These are phyloP conservation scores for Aureobasidium sp. DNA, from an alignment of 2,329 filamentous ascomycete species.

Conservation along the genomic window DNA sequence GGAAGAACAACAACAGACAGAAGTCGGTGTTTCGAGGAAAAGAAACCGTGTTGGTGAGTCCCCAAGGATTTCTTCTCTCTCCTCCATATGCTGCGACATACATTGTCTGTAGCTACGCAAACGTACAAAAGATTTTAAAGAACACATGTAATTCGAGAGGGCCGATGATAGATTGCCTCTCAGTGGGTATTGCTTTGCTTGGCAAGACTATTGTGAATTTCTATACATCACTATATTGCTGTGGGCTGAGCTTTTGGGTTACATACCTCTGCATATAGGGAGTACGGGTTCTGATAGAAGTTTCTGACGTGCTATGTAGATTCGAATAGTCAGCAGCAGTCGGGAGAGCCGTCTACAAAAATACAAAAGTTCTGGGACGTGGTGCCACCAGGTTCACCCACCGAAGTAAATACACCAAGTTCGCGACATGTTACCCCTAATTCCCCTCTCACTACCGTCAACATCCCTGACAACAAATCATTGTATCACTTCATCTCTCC, in stretches of 20 bases:
- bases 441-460: background rate
- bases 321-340: background rate
- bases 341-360: slow-evolving; percentile 3
- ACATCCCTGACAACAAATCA: background rate
- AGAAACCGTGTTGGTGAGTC: background rate
- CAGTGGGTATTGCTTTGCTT: background rate
- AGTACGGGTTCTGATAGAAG: background rate
- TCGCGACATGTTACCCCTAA: background rate
- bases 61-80: background rate
- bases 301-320: background rate
- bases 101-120: background rate
- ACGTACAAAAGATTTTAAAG: background rate
- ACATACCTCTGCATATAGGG: background rate
- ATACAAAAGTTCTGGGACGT: background rate
- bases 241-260: background rate
- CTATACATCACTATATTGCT: no score
- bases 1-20: background rate
- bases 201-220: background rate
- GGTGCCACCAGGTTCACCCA: background rate
- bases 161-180: background rate
- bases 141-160: background rate
- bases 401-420: slow-evolving; percentile 9
- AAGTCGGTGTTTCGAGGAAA: background rate
- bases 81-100: background rate
- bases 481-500: background rate